These are phyloP conservation scores for Chalaropsis ovoidea DNA, from an alignment of 2,329 filamentous ascomycete species.

Conservation along the genomic window DNA sequence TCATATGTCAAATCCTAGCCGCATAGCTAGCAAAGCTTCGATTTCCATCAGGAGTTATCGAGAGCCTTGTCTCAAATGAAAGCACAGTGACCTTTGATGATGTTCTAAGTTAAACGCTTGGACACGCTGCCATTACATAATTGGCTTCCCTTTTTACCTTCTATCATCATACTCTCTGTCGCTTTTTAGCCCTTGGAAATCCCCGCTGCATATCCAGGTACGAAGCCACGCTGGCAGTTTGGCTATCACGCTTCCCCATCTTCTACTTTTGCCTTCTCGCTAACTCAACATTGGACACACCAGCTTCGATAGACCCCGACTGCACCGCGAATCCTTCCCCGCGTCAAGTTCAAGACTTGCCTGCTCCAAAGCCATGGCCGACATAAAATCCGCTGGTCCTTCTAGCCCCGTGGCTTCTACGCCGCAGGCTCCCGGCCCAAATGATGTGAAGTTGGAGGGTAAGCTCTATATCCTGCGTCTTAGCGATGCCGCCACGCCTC, in stretches of 20 bases:
- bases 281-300: not conserved
- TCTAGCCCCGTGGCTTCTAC: conserved; percentile 20
- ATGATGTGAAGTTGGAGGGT: conserved; percentile 25
- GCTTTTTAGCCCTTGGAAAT: not conserved
- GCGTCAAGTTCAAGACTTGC: not conserved
- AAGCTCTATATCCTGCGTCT: not conserved
- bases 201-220: not conserved
- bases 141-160: not conserved
- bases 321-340: not conserved
- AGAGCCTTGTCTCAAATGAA: not conserved
- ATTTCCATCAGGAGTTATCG: conserved; percentile 8
- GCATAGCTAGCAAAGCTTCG: conserved; percentile 1
- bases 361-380: conserved; percentile 17
- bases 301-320: not conserved
- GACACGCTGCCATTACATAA: not conserved
- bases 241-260: not conserved
- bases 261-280: not conserved
- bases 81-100: not conserved
- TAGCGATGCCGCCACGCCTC: not conserved
- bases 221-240: conserved; percentile 7
- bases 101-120: not conserved
- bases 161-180: not conserved
- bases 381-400: conserved; percentile 20
- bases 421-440: conserved; percentile 20
- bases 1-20: conserved; percentile 12